Evolutionary conservation across 1,139 yeast genomes (phyloP).

Genomic region (Yamadazyma kanchanaburiensis): DNA sequence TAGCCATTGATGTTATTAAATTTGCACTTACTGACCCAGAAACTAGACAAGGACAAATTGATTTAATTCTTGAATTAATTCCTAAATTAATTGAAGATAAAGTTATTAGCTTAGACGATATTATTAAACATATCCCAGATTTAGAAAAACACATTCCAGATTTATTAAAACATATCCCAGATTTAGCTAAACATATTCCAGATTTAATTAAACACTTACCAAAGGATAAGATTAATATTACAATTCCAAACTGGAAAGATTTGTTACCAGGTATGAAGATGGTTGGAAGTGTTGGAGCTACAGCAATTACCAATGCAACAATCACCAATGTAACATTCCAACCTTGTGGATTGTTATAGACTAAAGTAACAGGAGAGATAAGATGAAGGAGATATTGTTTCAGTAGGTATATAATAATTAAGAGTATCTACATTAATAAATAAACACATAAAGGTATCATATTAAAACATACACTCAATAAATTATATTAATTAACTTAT

Average conservation of each 20-base stretch:
- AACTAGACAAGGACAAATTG: slow-evolving; percentile 26
- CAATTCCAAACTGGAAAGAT: no score
- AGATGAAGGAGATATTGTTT: no score
- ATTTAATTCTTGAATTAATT: slow-evolving; percentile 24
- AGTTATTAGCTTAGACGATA: slow-evolving; percentile 9
- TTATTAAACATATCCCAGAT: slow-evolving; percentile 7
- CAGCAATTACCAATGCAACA: no score
- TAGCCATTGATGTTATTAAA: slow-evolving; percentile 26
- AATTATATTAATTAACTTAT: slow-evolving; percentile 21
- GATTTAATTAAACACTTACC: no score
- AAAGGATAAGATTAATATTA: no score
- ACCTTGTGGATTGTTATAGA: no score
- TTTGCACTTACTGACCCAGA: slow-evolving; percentile 26
- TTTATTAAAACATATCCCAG: neutral
- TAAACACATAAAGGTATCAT: slow-evolving; percentile 15
- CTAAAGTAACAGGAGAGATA: no score
- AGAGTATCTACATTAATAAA: no score
- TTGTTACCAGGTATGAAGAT: no score
- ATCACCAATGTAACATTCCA: no score
- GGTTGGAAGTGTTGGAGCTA: no score
- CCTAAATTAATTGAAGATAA: slow-evolving; percentile 21
- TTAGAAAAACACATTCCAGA: neutral
- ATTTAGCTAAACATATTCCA: neutral
- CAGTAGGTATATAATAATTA: no score
- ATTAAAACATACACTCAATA: slow-evolving; percentile 12